A percentile compares a stretch with the other conserved stretches of the same genome.
Conservation (phyloP, 805 yeast genomes). For the Kuraishia hungarica region DNA sequence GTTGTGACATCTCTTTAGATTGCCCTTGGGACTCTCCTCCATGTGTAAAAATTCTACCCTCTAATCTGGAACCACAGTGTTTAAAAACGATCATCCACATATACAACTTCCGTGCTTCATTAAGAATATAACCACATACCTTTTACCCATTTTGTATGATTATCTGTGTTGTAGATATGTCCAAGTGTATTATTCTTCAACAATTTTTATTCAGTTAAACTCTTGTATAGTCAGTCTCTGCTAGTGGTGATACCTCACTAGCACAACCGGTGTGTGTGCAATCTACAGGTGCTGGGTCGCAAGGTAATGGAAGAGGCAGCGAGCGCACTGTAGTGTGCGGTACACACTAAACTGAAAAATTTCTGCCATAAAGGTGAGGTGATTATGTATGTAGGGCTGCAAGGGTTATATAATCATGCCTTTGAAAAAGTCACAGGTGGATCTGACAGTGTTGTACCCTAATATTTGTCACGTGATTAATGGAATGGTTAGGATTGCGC, state of each 20-base stretch:
- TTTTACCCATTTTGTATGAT: slow-evolving; percentile 39
- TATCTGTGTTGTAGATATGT: slow-evolving; percentile 4
- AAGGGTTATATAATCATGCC: no score
- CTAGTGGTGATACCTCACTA: background rate
- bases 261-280: background rate
- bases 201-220: background rate
- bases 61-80: background rate
- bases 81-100: background rate
- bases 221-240: background rate
- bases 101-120: background rate
- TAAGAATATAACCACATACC: slow-evolving; percentile 24
- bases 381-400: background rate
- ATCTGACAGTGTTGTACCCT: background rate
- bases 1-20: background rate
- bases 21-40: background rate
- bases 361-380: background rate
- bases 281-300: background rate
- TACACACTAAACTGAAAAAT: background rate
- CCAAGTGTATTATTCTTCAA: background rate
- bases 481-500: no score
- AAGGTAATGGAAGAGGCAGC: background rate
- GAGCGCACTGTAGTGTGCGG: background rate
- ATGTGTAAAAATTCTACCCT: background rate
- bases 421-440: background rate
- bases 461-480: background rate